Percentiles rank a stretch among this genome's conserved stretches.
Evolutionary conservation across 139 green algal genomes (phyloP).

Genomic region (Pleodorina starrii): DNA sequence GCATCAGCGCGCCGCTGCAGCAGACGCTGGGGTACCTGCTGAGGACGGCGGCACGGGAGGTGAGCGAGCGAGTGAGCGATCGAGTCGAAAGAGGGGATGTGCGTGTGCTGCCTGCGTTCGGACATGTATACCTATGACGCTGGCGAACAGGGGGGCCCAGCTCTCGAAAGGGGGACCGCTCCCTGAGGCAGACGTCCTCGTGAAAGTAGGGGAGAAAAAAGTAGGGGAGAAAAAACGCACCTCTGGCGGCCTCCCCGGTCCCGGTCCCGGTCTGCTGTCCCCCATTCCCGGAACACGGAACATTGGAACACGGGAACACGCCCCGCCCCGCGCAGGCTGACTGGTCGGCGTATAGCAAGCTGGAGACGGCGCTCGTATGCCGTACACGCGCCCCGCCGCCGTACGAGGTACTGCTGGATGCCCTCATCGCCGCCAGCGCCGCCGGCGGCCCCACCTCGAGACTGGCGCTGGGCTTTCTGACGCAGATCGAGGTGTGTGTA

Average conservation of each 20-base stretch:
- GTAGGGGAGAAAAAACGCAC: too few species aligned
- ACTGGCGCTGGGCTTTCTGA: background rate
- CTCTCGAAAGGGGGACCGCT: too few species aligned
- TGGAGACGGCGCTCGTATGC: background rate
- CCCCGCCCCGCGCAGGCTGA: too few species aligned
- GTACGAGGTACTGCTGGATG: slow-evolving; percentile 14
- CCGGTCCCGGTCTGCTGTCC: too few species aligned
- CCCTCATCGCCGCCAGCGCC: background rate
- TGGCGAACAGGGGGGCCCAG: too few species aligned
- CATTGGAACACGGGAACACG: too few species aligned
- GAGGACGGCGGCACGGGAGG: background rate
- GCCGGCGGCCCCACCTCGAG: background rate
- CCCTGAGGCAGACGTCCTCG: too few species aligned
- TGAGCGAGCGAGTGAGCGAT: background rate
- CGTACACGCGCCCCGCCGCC: background rate
- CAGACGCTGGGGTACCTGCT: background rate
- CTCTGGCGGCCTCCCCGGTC: too few species aligned
- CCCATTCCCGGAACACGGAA: too few species aligned
- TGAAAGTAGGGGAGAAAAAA: too few species aligned
- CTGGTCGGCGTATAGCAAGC: slow-evolving; percentile 6
- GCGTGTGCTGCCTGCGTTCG: too few species aligned
- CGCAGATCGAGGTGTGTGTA: slow-evolving; percentile 2
- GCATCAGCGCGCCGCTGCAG: background rate
- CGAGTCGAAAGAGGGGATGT: background rate
- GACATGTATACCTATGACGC: too few species aligned